Evolutionary conservation across 257 asterid genomes (phyloP).

Genomic region (Ilex asprella): DNA sequence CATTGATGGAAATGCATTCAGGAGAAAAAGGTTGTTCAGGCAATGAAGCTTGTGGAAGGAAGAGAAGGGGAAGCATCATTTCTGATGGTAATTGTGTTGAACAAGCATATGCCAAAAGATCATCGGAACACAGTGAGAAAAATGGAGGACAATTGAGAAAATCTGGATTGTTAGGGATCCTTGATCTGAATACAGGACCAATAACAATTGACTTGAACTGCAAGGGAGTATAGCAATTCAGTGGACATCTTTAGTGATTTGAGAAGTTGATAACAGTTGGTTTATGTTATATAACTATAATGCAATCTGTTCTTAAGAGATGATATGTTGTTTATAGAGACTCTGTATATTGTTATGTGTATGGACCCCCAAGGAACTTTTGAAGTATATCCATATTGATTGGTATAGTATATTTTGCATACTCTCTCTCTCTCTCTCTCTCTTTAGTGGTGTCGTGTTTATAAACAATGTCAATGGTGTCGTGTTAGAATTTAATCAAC

Average conservation of each 20-base stretch:
- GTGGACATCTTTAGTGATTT: constrained; percentile 20
- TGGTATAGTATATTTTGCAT: constrained; percentile 11
- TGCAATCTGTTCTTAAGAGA: constrained; percentile 12
- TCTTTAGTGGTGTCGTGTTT: no score
- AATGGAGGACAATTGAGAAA: constrained; percentile 17
- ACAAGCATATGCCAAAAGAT: constrained; percentile 22
- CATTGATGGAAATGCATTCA: constrained; percentile 53
- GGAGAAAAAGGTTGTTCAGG: constrained; percentile 16
- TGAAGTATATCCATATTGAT: constrained; percentile 16
- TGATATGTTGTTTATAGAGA: constrained; percentile 16
- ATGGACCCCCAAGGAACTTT: constrained; percentile 22
- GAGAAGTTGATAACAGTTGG: constrained; percentile 10
- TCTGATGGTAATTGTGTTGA: constrained; percentile 15
- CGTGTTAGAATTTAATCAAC: no score
- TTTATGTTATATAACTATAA: constrained; percentile 13
- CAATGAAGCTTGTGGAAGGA: constrained; percentile 13
- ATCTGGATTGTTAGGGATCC: constrained; percentile 14
- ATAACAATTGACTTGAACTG: constrained; percentile 46
- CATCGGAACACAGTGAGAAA: background rate
- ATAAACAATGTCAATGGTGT: no score
- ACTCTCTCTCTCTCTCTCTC: constrained; percentile 9
- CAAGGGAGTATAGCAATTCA: constrained; percentile 27
- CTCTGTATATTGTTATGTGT: constrained; percentile 24
- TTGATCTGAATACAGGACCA: constrained; percentile 56
- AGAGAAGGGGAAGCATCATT: constrained; percentile 24